phyloP scores from a whole-genome alignment of 176 grass and related monocot species.

The Triticum dicoccoides region DNA sequence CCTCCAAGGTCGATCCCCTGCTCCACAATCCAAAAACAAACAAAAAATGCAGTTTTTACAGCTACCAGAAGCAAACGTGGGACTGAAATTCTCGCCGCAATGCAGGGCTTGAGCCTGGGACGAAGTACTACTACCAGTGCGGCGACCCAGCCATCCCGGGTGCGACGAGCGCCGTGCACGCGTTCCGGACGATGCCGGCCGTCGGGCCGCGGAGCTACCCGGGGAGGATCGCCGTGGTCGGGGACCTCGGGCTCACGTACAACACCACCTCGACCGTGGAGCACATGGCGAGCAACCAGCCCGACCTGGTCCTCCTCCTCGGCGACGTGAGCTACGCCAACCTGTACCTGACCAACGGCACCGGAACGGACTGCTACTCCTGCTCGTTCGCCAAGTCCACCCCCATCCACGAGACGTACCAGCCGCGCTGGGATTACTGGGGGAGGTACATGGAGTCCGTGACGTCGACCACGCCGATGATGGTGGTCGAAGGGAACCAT shows the following conservation, averaged over 20 bases:
- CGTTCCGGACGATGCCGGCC: constrained; percentile 81
- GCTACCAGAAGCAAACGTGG: neutral
- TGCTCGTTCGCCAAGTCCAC: constrained; percentile 55
- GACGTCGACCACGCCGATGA: constrained; percentile 67
- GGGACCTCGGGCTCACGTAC: constrained; percentile 82
- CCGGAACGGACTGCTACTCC: constrained; percentile 74
- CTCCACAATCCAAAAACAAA: neutral
- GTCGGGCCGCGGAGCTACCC: constrained; percentile 63
- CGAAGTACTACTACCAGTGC: constrained; percentile 68
- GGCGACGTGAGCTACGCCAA: constrained; percentile 89
- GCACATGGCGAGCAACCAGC: constrained; percentile 65
- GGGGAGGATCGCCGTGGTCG: constrained; percentile 63
- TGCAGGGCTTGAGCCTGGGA: constrained; percentile 53
- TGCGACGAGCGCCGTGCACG: constrained; percentile 52
- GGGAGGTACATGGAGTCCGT: constrained; percentile 89
- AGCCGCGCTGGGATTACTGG: constrained; percentile 95
- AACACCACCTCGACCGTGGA: constrained; percentile 82
- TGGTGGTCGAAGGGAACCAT: constrained; percentile 91
- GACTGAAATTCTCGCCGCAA: neutral
- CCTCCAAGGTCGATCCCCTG: constrained; percentile 37
- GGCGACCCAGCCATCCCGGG: constrained; percentile 54
- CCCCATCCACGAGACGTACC: constrained; percentile 83
- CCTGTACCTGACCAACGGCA: constrained; percentile 82
- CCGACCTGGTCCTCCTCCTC: constrained; percentile 75
- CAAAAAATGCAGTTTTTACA: neutral